Base-by-base conservation (phyloP, 2,329 filamentous ascomycete species). In the Ascocoryne sarcoides region DNA sequence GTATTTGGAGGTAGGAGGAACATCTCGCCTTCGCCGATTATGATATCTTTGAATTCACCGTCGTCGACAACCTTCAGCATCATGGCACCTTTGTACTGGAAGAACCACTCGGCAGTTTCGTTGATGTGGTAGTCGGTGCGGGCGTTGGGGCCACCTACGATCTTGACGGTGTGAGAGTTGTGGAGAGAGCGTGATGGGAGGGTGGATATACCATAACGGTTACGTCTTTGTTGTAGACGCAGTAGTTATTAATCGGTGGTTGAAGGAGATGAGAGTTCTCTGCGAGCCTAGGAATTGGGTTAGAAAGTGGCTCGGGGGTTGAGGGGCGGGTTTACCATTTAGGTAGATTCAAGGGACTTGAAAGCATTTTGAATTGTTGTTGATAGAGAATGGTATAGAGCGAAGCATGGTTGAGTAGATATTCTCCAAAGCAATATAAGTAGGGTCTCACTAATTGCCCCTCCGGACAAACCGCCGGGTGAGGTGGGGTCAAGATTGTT, bases 41-140 rank as follows among this genome's bases (percentile, higher is more conserved):
- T 72, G 49, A 96, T 77, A 64, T 96, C 90, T 50, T 79, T 75
- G 65, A 94, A 94, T 35, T 66, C 45, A 60, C 71, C 62, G 43
- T 70, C 63, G 58, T 95, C 87, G 48, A 95, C 84, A 12, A 92
- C 84, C 61, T 93, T 94, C 53, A 98, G 82, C 43, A 92, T 71
- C 90, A 96, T 95, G 51, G 82, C 80, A 51, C 92, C 92, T 56
- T 81, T 80, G 74, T 95, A 79, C 65, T 96, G 90, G 73, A 92
- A 96, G 77, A 96, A 98, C 82, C 89, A 96, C 64, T 96, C 92
- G 10, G 92, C 80, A 0, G 90, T 96, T 55, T 79, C 70, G 71
- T 96, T 96, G 75, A 96, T 90, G 73, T 96, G 92, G 71, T 95
- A 98, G 71, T 96, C 92, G 41, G 89, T 95, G 49, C 92, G 80